Base-by-base conservation (phyloP, 169 alveolate species). In the Plasmodium gonderi region DNA sequence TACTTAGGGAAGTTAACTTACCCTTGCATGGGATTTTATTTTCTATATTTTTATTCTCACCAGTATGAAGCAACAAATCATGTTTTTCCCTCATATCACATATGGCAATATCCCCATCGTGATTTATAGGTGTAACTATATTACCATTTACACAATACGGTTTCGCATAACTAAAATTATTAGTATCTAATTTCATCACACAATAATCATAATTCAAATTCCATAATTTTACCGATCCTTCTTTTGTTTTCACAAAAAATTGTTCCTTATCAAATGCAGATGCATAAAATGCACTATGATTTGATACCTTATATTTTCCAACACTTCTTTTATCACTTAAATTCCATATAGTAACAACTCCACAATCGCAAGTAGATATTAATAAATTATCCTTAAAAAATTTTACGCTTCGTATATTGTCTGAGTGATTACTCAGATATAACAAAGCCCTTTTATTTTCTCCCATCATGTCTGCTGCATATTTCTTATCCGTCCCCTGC, bases 211-310 rank as follows among this genome's bases (percentile, higher is more conserved):
- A 47, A 1, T 54, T 11, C 47, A 80, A 12, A 29, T 80, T 44
- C 91, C 91, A 80, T 64, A 80, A 33, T 38, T 64, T 80, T 60
- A 80, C 68, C 72, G 79, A 80, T 14, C 79, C 91, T 80, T 80
- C 79, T 60, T 80, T 80, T 36, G 91, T 80, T 80, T 80, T 80
- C 7, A 80, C 91, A 26, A 60, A 80, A 80, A 80, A 38, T 12
- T 54, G 23, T 23, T 80, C 91, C 38, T 65, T 64, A 64, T 80
- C 49, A 60, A 80, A 80, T 20, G 31, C 12, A 20, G 45, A 26
- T 4, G 79, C 68, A 64, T 80, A 80, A 45, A 80, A n/a, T 33
- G 79, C 77, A 40, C 79, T 64, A 42, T 80, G 47, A 80, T 80
- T 64, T 60, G 91, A 80, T 23, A 80, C 91, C 47, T 60, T 80